phyloP scores from a whole-genome alignment of 192 early-diverging fungal genomes.

The Gaertneriomyces sp. region DNA sequence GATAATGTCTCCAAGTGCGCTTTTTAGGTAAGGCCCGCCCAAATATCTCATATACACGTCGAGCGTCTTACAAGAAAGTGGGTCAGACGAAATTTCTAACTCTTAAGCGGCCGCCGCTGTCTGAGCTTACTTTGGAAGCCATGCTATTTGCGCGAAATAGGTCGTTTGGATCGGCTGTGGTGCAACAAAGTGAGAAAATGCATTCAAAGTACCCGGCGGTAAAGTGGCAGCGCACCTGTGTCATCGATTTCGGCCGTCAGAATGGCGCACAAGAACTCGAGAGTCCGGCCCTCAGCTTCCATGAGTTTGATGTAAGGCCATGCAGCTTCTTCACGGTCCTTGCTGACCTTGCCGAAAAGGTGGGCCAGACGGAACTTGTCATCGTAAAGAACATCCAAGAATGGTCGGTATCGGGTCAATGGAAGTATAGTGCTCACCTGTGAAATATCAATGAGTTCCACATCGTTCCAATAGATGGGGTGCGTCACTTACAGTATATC shows the following conservation, averaged over 20 bases:
- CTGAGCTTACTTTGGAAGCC: conserved; percentile 27
- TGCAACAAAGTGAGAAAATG: background rate
- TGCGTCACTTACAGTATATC: conserved; percentile 16
- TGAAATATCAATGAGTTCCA: background rate
- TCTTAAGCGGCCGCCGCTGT: background rate
- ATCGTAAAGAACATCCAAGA: conserved; percentile 17
- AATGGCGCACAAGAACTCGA: conserved; percentile 14
- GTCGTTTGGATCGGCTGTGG: conserved; percentile 12
- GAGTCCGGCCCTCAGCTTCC: conserved; percentile 7
- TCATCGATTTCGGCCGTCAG: conserved; percentile 20
- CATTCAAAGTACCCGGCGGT: background rate
- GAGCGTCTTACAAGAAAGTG: background rate
- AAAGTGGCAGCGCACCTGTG: conserved; percentile 6
- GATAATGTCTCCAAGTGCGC: conserved; percentile 18
- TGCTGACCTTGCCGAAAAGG: conserved; percentile 30
- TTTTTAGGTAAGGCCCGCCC: conserved; percentile 18
- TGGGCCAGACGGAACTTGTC: conserved; percentile 14
- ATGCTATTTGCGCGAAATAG: conserved; percentile 30
- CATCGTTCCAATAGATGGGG: background rate
- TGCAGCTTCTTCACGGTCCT: conserved; percentile 32
- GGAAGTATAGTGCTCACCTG: conserved; percentile 25
- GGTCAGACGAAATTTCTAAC: background rate
- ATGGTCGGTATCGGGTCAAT: conserved; percentile 13
- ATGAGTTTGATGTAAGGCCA: conserved; percentile 20
- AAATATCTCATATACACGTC: conserved; percentile 32